phyloP scores from a whole-genome alignment of 192 early-diverging fungal species.

The Geranomyces michiganensis region DNA sequence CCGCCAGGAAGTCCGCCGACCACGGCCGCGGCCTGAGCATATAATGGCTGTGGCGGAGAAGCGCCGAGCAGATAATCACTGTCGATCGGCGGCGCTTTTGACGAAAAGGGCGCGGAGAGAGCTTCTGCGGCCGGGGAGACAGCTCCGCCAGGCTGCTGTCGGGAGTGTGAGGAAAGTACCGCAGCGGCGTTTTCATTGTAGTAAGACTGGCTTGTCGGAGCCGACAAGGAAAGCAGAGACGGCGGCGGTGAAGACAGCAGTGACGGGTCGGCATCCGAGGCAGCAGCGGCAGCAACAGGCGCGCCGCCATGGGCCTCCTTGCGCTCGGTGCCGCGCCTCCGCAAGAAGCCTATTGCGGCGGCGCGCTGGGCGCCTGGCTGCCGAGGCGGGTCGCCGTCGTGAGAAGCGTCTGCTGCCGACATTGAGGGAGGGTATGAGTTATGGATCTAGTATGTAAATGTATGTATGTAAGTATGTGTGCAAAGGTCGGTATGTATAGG shows the following conservation, averaged over 20 bases:
- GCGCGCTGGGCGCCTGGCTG: slow-evolving; percentile 10
- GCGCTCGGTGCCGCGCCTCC: slow-evolving; percentile 23
- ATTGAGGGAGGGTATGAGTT: too few relatives aligned
- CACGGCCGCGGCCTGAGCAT: not conserved
- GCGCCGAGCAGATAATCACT: not conserved
- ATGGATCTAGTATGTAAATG: too few relatives aligned
- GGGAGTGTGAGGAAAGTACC: too few relatives aligned
- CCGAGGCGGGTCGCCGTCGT: not conserved
- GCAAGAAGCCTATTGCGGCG: slow-evolving; percentile 34
- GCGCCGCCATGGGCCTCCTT: slow-evolving; percentile 2
- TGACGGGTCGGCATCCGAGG: not conserved
- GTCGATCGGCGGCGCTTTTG: not conserved
- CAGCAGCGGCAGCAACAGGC: slow-evolving; percentile 2
- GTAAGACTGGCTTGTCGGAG: not conserved
- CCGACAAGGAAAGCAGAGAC: not conserved
- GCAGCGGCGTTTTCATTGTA: not conserved
- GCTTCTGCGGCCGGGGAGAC: not conserved
- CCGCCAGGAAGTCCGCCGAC: slow-evolving; percentile 1
- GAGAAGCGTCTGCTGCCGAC: too few relatives aligned
- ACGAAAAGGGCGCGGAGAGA: not conserved
- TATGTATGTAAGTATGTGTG: too few relatives aligned
- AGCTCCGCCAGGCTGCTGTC: not conserved
- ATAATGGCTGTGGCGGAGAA: slow-evolving; percentile 2
- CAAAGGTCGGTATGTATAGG: too few relatives aligned
- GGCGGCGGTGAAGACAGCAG: not conserved